A percentile compares a stretch with the other conserved stretches of the same genome.
Conservation (phyloP, 129 eudicot genomes). For the Pseudognaphalium luteoalbum region DNA sequence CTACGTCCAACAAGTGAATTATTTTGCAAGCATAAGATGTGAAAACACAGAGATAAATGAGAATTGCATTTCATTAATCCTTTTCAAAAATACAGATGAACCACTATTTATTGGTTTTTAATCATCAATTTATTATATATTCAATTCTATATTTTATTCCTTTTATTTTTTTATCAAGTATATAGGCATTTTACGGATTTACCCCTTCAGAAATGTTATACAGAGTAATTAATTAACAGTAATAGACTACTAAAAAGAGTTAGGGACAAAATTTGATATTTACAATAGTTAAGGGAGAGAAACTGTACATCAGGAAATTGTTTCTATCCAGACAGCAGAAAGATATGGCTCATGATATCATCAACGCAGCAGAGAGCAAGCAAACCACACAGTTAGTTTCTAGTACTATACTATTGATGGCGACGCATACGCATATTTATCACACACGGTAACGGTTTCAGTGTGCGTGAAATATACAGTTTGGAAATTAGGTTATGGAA, state of each 20-base stretch:
- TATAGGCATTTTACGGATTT: too few species aligned
- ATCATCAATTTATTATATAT: too few species aligned
- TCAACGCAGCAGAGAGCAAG: conserved; percentile 11
- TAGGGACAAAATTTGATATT: neutral
- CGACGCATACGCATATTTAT: conserved; percentile 9
- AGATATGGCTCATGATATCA: conserved; percentile 11
- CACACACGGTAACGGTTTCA: conserved; percentile 8
- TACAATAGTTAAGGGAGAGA: neutral
- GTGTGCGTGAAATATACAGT: conserved; percentile 4
- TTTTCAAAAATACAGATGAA: too few species aligned
- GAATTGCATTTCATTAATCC: too few species aligned
- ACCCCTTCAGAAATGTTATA: neutral
- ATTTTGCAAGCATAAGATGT: neutral
- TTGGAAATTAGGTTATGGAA: conserved; percentile 28
- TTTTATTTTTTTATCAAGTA: too few species aligned
- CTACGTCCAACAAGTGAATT: neutral
- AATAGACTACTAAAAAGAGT: too few species aligned
- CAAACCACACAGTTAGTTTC: conserved; percentile 35
- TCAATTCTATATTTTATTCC: too few species aligned
- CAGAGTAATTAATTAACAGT: too few species aligned
- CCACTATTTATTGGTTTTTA: too few species aligned
- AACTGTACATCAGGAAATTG: conserved; percentile 4
- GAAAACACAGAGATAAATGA: too few species aligned
- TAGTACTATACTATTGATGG: conserved; percentile 26
- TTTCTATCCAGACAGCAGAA: conserved; percentile 24